Percentiles rank a stretch among this genome's conserved stretches.
Conservation (phyloP, 163 green algal genomes). For the Coccomyxa subellipsoidea region DNA sequence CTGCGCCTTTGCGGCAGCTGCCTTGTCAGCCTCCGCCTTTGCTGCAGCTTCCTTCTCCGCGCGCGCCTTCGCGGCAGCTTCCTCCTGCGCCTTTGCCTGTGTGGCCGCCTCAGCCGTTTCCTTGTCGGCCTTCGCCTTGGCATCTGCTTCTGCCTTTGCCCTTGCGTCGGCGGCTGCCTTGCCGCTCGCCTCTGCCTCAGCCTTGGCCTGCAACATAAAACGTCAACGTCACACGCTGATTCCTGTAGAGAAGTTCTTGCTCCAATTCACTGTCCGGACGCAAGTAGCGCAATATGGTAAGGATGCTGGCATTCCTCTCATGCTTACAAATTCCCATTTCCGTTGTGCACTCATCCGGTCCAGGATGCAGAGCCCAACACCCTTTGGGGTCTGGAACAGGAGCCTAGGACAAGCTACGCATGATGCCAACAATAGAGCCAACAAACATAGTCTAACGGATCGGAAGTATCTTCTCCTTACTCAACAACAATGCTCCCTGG, state of each 20-base stretch:
- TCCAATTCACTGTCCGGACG: not conserved
- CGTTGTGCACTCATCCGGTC: too few relatives aligned
- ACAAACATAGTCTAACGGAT: too few relatives aligned
- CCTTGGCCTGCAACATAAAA: constrained; percentile 15
- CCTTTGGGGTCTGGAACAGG: too few relatives aligned
- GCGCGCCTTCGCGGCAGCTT: too few relatives aligned
- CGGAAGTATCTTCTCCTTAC: too few relatives aligned
- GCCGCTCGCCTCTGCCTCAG: constrained; percentile 17
- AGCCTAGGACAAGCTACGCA: too few relatives aligned
- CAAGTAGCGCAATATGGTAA: not conserved
- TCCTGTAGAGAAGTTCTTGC: not conserved
- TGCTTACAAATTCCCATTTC: too few relatives aligned
- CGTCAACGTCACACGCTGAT: not conserved
- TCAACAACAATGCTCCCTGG: too few relatives aligned
- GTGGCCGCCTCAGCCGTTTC: too few relatives aligned
- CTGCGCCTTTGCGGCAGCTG: not conserved
- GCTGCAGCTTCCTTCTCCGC: not conserved
- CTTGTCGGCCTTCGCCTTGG: constrained; percentile 13
- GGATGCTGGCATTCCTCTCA: not conserved
- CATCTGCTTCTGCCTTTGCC: constrained; percentile 17
- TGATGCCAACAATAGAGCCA: too few relatives aligned
- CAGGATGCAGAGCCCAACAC: too few relatives aligned
- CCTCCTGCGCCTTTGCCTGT: not conserved
- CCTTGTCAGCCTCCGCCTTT: not conserved
- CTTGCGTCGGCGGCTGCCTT: constrained; percentile 19